Base-by-base conservation (phyloP, 176 grass and related monocot genomes). In the Musa troglodytarum region DNA sequence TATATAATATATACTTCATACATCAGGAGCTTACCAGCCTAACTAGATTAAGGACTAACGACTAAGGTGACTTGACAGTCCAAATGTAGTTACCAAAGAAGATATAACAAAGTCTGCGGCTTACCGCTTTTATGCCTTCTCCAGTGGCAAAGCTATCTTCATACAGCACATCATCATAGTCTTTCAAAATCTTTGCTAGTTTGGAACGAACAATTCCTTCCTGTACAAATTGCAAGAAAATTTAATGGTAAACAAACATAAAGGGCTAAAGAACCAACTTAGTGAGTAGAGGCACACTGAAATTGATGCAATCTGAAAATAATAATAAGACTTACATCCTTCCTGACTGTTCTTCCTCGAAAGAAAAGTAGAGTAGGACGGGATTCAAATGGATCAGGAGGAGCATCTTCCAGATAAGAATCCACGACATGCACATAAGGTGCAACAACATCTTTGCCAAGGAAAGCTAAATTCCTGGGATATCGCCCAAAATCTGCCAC, bases 401-500 rank as follows among this genome's bases (percentile, higher is more conserved):
- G 81, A 71, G 87, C 81, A 53, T 94, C 95, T 58, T 88, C 54
- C 62, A 89, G 11, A 83, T 87, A 91, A 11, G 88, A 91, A 83
- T 80, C 82, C 71, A 99, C 95, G 73, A 99, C 95, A 87, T 99
- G 90, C 50, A 87, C 88, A 76, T 99, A 99, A 13, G 90, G 95
- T 61, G 84, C 90, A 53, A 99, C 90, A 78, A 94, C 78, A 85
- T 99, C 90, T 94, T 99, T 99, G 74, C 84, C 94, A 78, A 99
- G 77, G 76, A 86, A 99, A 72, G 90, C 85, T 76, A 99, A 49
- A 63, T 89, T 74, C 82, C 85, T 81, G 68, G 82, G 82, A 76
- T 89, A 93, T 73, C 95, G 83, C 21, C 86, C 95, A 72, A 99
- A 99, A 86, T 99, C 95, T 80, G 90, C 71, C 83, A 94, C 88